These are phyloP conservation scores for Diospyros lotus DNA, from an alignment of 148 eudicot genomes.

Conservation along the genomic window DNA sequence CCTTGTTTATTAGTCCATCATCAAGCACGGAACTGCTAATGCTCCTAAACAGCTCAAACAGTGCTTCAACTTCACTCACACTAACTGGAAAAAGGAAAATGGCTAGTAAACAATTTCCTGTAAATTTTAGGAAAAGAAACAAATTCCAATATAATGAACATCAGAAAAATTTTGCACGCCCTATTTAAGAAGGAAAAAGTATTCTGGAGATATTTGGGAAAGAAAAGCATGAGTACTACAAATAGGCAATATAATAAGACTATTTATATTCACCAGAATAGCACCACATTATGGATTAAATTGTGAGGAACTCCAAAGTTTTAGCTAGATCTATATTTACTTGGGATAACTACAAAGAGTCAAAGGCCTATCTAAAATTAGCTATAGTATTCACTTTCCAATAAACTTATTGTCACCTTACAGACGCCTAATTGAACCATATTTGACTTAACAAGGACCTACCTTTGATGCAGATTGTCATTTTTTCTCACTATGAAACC, in stretches of 20 bases:
- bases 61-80: constrained; percentile 98
- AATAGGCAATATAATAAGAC: background rate
- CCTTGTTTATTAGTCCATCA: constrained; percentile 96
- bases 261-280: background rate
- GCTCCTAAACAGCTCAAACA: constrained; percentile 86
- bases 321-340: background rate
- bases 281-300: background rate
- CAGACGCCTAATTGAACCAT: too few species aligned
- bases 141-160: background rate
- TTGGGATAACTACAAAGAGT: too few species aligned
- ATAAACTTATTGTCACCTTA: too few species aligned
- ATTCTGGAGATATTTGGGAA: background rate
- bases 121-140: background rate
- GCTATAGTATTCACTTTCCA: too few species aligned
- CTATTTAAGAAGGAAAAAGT: background rate
- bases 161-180: background rate
- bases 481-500: too few species aligned
- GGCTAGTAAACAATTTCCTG: background rate
- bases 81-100: constrained; percentile 51
- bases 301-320: background rate
- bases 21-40: constrained; percentile 88
- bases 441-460: too few species aligned
- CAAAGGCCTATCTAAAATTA: too few species aligned
- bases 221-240: background rate
- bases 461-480: too few species aligned